Conservation (phyloP, 106 monocot species). For the Ottelia alismoides region DNA sequence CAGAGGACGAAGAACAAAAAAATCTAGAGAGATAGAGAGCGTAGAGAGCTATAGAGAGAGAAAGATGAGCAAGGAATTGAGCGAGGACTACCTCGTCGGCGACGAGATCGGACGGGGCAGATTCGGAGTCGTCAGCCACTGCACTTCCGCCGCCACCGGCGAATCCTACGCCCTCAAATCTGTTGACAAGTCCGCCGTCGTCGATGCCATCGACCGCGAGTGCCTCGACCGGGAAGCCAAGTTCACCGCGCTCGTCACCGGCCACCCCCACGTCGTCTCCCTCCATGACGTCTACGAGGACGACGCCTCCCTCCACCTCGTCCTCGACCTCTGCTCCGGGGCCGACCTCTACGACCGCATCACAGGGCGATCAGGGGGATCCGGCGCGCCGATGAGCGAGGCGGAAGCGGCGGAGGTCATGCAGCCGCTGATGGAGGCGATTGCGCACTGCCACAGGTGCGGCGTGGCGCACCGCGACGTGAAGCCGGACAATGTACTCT, state of each 20-base stretch:
- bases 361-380: background rate
- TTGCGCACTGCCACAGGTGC: conserved; percentile 57
- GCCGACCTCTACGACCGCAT: conserved; percentile 56
- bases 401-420: conserved; percentile 34
- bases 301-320: conserved; percentile 27
- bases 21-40: too few relatives aligned
- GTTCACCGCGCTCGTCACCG: conserved; percentile 26
- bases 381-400: conserved; percentile 28
- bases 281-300: conserved; percentile 62
- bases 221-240: conserved; percentile 43
- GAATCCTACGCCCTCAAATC: conserved; percentile 56
- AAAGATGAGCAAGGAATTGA: conserved; percentile 40
- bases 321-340: conserved; percentile 52
- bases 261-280: conserved; percentile 37
- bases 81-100: conserved; percentile 40
- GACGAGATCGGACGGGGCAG: conserved; percentile 61
- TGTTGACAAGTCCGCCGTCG: conserved; percentile 28
- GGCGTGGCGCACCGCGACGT: conserved; percentile 82
- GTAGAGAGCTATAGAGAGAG: too few relatives aligned
- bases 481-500: conserved; percentile 80
- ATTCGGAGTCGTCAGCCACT: conserved; percentile 49
- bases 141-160: conserved; percentile 24
- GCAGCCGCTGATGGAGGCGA: conserved; percentile 44
- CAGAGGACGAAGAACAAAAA: too few relatives aligned
- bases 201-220: conserved; percentile 42